Base-by-base conservation (phyloP, 352 stramenopile genomes). In the Aphanomyces invadans region DNA sequence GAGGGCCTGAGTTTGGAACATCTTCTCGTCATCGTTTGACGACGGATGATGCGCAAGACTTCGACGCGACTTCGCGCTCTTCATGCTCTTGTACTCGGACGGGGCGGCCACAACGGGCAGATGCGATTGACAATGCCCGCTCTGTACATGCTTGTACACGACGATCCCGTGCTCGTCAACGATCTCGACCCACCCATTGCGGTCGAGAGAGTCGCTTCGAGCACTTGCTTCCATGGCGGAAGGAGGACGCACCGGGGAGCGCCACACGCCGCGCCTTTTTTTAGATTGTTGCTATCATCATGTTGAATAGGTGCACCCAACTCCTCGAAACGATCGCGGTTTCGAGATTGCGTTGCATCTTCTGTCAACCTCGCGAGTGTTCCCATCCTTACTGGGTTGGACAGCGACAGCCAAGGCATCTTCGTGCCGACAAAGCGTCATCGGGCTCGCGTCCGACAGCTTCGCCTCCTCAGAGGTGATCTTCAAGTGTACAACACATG, bases 71-170 rank as follows among this genome's bases (percentile, higher is more conserved):
- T 57, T 57, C 17, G 25, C 7, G 12, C 28, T 36, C 21, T 57
- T 33, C 4, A 57, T 32, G 44, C 12, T n/a, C 44, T 52, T 52
- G 44, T 42, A 42, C 36, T n/a, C 44, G 29, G 17, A 33, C 19
- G 49, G 49, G 5, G 21, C 49, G 44, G 9, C 44, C 5, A 57
- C 49, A 7, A 57, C 60, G 11, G 60, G 60, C 45, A 51, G 2
- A 31, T 67, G 60, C 9, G 60, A 21, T 17, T 67, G 60, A 33
- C 46, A 60, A 26, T 67, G 45, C 9, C 49, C 60, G n/a, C 46
- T 67, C n/a, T 23, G 12, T 12, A 57, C 17, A 38, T 67, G 46
- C 21, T 29, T 42, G 46, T 67, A 67, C 17, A 36, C 2, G 0
- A 67, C 54, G 7, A 45, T 28, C 2, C 60, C 60, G 19, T 26